Evolutionary conservation across 768 basidiomycete genomes (phyloP).

Genomic region (Leccinum olivaceopallidum): DNA sequence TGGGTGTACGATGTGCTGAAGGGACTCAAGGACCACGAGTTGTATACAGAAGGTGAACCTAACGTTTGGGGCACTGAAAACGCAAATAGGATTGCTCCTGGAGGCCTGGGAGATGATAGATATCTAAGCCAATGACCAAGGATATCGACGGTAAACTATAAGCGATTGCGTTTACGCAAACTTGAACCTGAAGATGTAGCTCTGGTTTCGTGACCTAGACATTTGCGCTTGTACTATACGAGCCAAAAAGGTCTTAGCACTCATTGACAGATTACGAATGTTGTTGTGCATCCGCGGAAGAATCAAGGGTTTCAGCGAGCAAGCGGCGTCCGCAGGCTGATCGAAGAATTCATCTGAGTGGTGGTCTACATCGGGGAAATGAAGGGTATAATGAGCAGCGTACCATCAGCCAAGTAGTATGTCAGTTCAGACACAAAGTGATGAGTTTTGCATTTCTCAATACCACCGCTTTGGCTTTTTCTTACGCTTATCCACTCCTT

Average conservation of each 20-base stretch:
- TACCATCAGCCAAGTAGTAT: background rate
- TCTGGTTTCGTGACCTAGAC: background rate
- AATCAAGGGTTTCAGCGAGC: background rate
- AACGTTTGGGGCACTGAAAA: too few species aligned
- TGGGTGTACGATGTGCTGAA: conserved; percentile 15
- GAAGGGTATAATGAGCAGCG: background rate
- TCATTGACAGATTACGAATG: background rate
- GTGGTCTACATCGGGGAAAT: too few species aligned
- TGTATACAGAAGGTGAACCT: conserved; percentile 17
- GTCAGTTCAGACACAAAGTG: too few species aligned
- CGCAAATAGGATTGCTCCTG: conserved; percentile 11
- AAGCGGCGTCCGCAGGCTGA: background rate
- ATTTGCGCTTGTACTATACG: background rate
- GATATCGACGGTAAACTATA: background rate
- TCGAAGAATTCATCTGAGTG: background rate
- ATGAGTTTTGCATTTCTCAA: conserved; percentile 1
- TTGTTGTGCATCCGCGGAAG: background rate
- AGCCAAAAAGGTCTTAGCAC: background rate
- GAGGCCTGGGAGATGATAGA: conserved; percentile 32
- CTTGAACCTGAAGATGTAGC: background rate
- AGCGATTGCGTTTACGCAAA: background rate
- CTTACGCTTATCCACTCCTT: conserved; percentile 14
- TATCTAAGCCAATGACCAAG: conserved; percentile 12
- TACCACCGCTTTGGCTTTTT: conserved; percentile 23
- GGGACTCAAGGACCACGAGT: conserved; percentile 3